Conservation (phyloP, 768 basidiomycete genomes). For the Russula earlei region DNA sequence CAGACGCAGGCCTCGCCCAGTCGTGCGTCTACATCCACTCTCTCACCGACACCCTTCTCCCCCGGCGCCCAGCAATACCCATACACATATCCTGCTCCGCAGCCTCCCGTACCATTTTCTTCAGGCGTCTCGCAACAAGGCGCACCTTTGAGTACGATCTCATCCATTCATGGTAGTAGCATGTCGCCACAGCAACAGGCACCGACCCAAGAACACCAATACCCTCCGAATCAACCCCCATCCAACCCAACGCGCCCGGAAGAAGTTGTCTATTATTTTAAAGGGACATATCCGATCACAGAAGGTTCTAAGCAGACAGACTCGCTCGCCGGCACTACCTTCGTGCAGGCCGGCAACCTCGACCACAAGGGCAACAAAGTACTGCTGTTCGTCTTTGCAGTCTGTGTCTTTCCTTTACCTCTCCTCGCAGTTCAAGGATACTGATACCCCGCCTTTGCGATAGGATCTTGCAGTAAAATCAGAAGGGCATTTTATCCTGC, state of each 20-base stretch:
- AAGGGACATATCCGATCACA: conserved; percentile 30
- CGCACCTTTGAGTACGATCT: background rate
- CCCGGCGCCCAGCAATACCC: conserved; percentile 18
- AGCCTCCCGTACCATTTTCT: conserved; percentile 10
- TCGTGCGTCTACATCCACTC: conserved; percentile 17
- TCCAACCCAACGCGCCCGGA: conserved; percentile 18
- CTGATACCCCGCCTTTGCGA: background rate
- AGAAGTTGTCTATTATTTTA: conserved; percentile 38
- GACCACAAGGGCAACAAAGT: conserved; percentile 49
- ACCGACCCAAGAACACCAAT: conserved; percentile 4
- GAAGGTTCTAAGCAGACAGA: conserved; percentile 46
- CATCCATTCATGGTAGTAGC: background rate
- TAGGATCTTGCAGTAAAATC: conserved; percentile 66
- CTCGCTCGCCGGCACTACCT: conserved; percentile 50
- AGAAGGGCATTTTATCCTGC: conserved; percentile 56
- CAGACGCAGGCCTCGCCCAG: conserved; percentile 4
- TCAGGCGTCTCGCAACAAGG: background rate
- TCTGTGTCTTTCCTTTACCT: conserved; percentile 27
- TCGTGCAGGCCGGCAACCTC: conserved; percentile 42
- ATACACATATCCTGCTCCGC: conserved; percentile 20
- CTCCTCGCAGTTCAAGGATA: background rate
- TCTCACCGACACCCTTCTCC: conserved; percentile 20
- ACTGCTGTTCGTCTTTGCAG: conserved; percentile 57
- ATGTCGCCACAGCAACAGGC: conserved; percentile 6
- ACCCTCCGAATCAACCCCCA: background rate